Base-by-base conservation (phyloP, 371 early-diverging fungal genomes). In the Mortierella sp. region DNA sequence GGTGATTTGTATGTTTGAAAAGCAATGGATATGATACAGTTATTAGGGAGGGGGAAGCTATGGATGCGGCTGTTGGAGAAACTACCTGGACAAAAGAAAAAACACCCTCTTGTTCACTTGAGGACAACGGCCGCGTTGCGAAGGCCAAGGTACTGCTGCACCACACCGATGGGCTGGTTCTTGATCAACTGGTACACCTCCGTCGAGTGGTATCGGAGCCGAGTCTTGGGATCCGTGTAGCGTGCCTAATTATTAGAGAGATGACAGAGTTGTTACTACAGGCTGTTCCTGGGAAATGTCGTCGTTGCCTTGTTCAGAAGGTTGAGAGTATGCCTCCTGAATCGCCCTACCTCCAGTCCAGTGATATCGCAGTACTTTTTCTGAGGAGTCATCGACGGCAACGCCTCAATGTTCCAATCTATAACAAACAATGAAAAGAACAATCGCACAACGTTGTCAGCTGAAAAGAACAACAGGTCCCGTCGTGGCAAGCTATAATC, bases 281-380 rank as follows among this genome's bases (percentile, higher is more conserved):
- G 44, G 57, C 37, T 28, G 59, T 31, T 55, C 31, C 48, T 44
- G 5, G 37, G 6, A 43, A 14, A n/a, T 10, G 28, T 37, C 43
- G 70, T 53, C 37, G n/a, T 19, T 31, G n/a, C 5, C n/a, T n/a
- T n/a, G n/a, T n/a, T 48, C 48, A 14, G 1, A 14, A n/a, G 34
- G 1, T 19, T 31, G 21, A 75, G 57, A 43, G 31, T 40, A 5
- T 40, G 21, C n/a, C 5, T 44, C 6, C 57, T 26, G 61, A 26
- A 16, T 59, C 34, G 54, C 44, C 34, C 64, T 89, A 90, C 93
- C 89, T 92, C 93, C 64, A 97, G 83, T 24, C 97, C 97, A 2
- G 97, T 97, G 73, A 97, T 93, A 80, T 97, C 98, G 83, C 98
- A 97, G 87, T 97, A 97, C 82, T 97, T 97, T 86, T 95, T 95